Percentiles rank a stretch among this genome's conserved stretches.
Conservation (phyloP, 2,329 filamentous ascomycete species). For the Arthrobotrys megalospora region DNA sequence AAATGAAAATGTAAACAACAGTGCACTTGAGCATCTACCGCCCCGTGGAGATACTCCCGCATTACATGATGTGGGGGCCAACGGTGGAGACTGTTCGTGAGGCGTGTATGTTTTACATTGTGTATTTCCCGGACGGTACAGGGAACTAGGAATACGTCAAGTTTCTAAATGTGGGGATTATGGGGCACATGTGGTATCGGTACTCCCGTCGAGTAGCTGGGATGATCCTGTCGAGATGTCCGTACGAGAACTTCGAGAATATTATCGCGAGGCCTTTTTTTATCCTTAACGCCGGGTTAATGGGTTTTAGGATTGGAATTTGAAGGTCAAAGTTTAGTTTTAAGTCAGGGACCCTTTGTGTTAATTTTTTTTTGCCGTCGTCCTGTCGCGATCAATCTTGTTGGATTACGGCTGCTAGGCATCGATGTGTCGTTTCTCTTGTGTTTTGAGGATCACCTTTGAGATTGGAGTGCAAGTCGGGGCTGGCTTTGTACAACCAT, state of each 20-base stretch:
- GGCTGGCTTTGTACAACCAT: conserved; percentile 19
- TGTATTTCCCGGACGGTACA: conserved; percentile 25
- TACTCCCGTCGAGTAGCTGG: conserved; percentile 25
- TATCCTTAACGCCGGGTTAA: conserved; percentile 13
- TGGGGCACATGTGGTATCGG: conserved; percentile 26
- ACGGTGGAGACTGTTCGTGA: conserved; percentile 17
- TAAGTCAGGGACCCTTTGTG: conserved; percentile 4
- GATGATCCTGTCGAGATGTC: conserved; percentile 30
- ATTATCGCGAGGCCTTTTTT: conserved; percentile 26
- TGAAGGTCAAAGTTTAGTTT: conserved; percentile 13
- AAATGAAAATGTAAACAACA: conserved; percentile 31
- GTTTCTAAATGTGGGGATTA: conserved; percentile 27
- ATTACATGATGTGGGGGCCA: conserved; percentile 7
- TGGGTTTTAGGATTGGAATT: conserved; percentile 9
- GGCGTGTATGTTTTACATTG: conserved; percentile 31
- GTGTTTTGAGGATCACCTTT: conserved; percentile 5
- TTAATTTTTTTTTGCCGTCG: conserved; percentile 20
- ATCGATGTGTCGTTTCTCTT: conserved; percentile 1
- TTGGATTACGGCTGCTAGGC: conserved; percentile 2
- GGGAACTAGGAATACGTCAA: conserved; percentile 21
- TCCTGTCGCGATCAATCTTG: conserved; percentile 14
- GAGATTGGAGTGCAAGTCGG: background rate
- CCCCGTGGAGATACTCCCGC: conserved; percentile 24
- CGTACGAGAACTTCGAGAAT: conserved; percentile 28
- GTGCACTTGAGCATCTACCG: conserved; percentile 13